Base-by-base conservation (phyloP, 495 filamentous ascomycete genomes). In the Jackrogersella multiformis region DNA sequence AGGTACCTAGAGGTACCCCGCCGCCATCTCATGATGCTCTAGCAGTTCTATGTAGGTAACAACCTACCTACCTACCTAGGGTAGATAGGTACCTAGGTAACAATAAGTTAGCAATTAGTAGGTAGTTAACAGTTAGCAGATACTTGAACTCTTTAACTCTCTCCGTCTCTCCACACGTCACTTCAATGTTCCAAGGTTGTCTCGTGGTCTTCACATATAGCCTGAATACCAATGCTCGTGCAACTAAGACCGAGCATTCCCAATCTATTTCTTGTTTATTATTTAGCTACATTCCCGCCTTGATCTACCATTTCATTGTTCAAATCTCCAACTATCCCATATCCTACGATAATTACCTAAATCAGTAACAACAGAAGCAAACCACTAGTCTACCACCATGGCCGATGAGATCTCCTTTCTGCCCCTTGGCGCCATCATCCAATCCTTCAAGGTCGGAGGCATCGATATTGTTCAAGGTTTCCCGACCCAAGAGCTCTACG, bases 391-490 rank as follows among this genome's bases (percentile, higher is more conserved):
- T 13, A 26, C 32, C 24, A 74, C 15, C 53, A 83, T 82, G 80
- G 68, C 78, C 41, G 70, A 80, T 69, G 75, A 81, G 34, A 73
- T 84, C 74, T 87, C 83, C 42, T 94, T 97, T 80, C 82, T 97
- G 56, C 88, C 92, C 20, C 85, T 92, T 18, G 94, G 94, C 21
- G 94, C 92, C 66, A 92, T 96, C 71, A 91, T 98, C 73, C 90
- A 97, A 72, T 85, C 90, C 72, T 90, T 97, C 79, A 83, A 79
- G 42, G 84, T 98, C 54, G 87, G 81, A 48, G 88, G 85, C 53
- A 78, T 86, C 67, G 94, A 97, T 80, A 95, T 98, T 66, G 94
- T 97, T 15, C 89, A 93, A 68, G 86, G 86, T 42, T 97, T 97
- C 83, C 87, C 89, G 2, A 87, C 81, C 18, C 87, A 89, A 42